These are phyloP conservation scores for Naganishia vaughanmartiniae DNA, from an alignment of 768 basidiomycete genomes.

Conservation along the genomic window DNA sequence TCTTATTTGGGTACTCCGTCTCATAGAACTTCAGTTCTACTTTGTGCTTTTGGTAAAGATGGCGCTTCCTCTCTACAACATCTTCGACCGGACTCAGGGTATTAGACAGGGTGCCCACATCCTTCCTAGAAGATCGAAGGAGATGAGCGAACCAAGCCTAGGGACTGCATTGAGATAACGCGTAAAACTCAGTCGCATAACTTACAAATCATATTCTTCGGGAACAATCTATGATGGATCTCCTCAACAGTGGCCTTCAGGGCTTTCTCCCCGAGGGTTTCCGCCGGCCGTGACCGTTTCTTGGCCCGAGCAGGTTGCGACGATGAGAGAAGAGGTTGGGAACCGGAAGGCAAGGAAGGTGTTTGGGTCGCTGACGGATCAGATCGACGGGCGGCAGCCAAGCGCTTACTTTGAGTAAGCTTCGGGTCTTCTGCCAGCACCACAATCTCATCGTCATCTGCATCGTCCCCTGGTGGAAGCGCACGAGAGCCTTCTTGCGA, in stretches of 20 bases:
- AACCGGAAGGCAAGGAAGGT: not conserved
- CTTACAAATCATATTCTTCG: not conserved
- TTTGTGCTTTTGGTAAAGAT: not conserved
- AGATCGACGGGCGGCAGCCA: not conserved
- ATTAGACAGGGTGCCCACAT: not conserved
- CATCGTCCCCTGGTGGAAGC: not conserved
- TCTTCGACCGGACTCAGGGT: not conserved
- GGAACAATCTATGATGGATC: not conserved
- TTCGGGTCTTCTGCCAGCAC: not conserved
- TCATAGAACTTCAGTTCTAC: not conserved
- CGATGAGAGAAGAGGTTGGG: not conserved
- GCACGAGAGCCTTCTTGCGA: not conserved
- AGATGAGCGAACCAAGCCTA: no score
- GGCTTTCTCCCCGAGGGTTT: not conserved
- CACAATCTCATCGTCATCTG: conserved; percentile 1
- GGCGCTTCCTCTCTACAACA: not conserved
- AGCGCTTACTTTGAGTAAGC: not conserved
- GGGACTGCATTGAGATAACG: not conserved
- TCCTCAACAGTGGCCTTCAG: not conserved
- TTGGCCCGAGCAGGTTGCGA: not conserved
- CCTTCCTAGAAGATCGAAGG: not conserved
- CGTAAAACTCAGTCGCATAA: not conserved
- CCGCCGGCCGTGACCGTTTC: not conserved
- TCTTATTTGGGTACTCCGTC: not conserved
- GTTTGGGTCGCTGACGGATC: not conserved